phyloP scores from a whole-genome alignment of 257 asterid genomes.

The Craterostigma plantagineum region DNA sequence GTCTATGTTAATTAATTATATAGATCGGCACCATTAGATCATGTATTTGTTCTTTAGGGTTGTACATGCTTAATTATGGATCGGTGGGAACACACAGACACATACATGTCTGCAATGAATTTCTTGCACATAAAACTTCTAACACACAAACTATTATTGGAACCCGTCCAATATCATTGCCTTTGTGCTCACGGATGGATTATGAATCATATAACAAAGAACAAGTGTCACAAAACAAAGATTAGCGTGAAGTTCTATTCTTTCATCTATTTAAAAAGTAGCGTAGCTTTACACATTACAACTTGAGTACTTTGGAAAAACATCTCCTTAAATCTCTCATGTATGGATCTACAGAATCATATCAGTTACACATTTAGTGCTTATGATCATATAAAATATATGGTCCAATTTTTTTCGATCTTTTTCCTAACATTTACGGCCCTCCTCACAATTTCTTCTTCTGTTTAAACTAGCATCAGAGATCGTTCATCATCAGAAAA shows the following conservation, averaged over 20 bases:
- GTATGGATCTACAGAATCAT: constrained; percentile 11
- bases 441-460: background rate
- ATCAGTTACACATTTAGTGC: background rate
- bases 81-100: no score
- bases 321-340: constrained; percentile 4
- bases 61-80: no score
- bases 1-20: no score
- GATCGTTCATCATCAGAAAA: constrained; percentile 2
- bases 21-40: no score
- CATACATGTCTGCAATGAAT: no score
- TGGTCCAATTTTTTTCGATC: no score
- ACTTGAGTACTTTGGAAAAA: background rate
- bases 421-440: background rate
- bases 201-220: no score
- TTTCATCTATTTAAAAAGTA: constrained; percentile 16
- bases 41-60: no score
- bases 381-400: no score
- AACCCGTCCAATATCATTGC: constrained; percentile 37
- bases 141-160: constrained; percentile 8
- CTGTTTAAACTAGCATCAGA: no score
- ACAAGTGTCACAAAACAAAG: constrained; percentile 4
- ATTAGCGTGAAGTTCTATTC: constrained; percentile 46
- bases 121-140: no score
- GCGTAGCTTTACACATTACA: constrained; percentile 5
- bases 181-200: no score